Evolutionary conservation across 2,329 filamentous ascomycete genomes (phyloP).

Genomic region (Dothistroma pini): DNA sequence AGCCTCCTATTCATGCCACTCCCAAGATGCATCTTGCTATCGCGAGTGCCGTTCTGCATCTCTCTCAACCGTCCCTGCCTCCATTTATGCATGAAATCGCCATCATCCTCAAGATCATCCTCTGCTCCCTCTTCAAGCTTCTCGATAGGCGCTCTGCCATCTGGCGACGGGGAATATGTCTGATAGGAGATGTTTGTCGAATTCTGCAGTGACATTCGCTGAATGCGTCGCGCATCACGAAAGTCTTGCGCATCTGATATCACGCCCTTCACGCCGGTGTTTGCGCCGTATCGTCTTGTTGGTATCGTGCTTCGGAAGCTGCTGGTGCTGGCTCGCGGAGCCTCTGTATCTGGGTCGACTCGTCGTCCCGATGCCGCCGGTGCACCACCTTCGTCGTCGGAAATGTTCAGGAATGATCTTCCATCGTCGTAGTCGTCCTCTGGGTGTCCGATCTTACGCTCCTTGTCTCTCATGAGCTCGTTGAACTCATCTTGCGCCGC

Average conservation of each 20-base stretch:
- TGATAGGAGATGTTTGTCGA: conserved; percentile 17
- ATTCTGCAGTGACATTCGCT: conserved; percentile 30
- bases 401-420: conserved; percentile 35
- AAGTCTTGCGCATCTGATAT: conserved; percentile 79
- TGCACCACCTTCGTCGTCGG: conserved; percentile 41
- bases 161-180: conserved; percentile 14
- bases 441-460: conserved; percentile 42
- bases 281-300: conserved; percentile 62
- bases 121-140: conserved; percentile 46
- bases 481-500: conserved; percentile 52
- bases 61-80: conserved; percentile 74
- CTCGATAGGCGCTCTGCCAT: conserved; percentile 15
- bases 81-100: conserved; percentile 80
- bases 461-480: conserved; percentile 48
- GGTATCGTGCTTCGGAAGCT: conserved; percentile 45
- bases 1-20: conserved; percentile 54
- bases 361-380: conserved; percentile 58
- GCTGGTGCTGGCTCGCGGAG: conserved; percentile 42
- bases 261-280: conserved; percentile 81
- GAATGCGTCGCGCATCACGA: conserved; percentile 38
- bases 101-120: conserved; percentile 66
- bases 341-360: conserved; percentile 4
- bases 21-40: conserved; percentile 54
- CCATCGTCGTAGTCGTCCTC: conserved; percentile 48
- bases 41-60: conserved; percentile 59